A percentile compares a stretch with the other conserved stretches of the same genome.
Evolutionary conservation across 768 basidiomycete genomes (phyloP).

Genomic region (Phallus indusiatus): DNA sequence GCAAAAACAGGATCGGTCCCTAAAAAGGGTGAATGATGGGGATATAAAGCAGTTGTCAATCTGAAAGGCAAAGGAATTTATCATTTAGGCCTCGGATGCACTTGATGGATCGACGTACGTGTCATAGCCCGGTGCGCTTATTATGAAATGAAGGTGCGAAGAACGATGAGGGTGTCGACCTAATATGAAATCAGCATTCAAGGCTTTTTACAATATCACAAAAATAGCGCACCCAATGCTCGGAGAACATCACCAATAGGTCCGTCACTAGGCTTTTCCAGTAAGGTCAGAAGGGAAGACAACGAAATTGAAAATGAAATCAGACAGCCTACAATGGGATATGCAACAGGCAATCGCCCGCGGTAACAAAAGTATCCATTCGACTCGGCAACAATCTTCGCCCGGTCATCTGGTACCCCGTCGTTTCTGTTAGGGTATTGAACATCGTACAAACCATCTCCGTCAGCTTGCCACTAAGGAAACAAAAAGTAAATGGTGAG

Average conservation of each 20-base stretch:
- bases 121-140: slow-evolving; percentile 27
- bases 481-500: neutral
- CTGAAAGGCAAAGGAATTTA: slow-evolving; percentile 5
- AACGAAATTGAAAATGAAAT: neutral
- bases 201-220: neutral
- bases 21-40: slow-evolving; percentile 26
- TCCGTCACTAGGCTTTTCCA: slow-evolving; percentile 21
- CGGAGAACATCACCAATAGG: slow-evolving; percentile 22
- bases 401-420: slow-evolving; percentile 21
- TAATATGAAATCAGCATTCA: neutral
- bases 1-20: slow-evolving; percentile 28
- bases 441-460: slow-evolving; percentile 28
- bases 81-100: neutral
- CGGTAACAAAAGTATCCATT: slow-evolving; percentile 23
- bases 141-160: slow-evolving; percentile 25
- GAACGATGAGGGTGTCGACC: slow-evolving; percentile 25
- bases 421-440: slow-evolving; percentile 22
- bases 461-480: slow-evolving; percentile 34
- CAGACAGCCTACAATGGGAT: slow-evolving; percentile 21
- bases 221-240: slow-evolving; percentile 12
- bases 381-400: slow-evolving; percentile 21
- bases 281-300: neutral
- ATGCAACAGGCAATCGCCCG: slow-evolving; percentile 24
- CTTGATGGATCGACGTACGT: slow-evolving; percentile 13
- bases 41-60: slow-evolving; percentile 25